Evolutionary conservation across 2,329 filamentous ascomycete genomes (phyloP).

Genomic region (Trichoderma gracile): DNA sequence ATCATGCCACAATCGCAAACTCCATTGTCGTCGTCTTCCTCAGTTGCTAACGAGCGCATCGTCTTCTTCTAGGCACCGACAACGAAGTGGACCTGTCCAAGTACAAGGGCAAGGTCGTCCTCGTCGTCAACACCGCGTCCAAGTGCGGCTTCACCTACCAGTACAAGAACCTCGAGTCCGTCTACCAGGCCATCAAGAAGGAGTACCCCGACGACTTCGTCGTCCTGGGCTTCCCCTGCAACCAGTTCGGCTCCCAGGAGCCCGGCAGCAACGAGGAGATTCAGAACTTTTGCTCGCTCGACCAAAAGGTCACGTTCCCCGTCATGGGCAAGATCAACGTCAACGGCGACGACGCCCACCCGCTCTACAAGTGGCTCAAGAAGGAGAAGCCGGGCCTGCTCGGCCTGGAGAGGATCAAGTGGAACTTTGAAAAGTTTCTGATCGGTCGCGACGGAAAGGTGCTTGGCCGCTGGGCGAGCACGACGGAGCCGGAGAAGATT

Average conservation of each 20-base stretch:
- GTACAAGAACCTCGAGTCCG: conserved; percentile 83
- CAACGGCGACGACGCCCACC: conserved; percentile 67
- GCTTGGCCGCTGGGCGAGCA: conserved; percentile 82
- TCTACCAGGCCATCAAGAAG: conserved; percentile 76
- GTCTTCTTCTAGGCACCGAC: conserved; percentile 49
- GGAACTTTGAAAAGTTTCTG: conserved; percentile 99
- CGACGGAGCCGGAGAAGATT: conserved; percentile 79
- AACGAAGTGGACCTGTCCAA: conserved; percentile 66
- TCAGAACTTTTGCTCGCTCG: conserved; percentile 83
- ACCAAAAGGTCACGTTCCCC: conserved; percentile 80
- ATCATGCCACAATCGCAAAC: neutral
- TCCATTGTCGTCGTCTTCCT: neutral
- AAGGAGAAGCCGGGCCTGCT: conserved; percentile 75
- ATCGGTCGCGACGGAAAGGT: conserved; percentile 84
- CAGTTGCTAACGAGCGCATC: conserved; percentile 3
- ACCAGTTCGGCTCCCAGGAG: conserved; percentile 93
- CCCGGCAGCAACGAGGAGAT: conserved; percentile 81
- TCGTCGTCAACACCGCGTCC: conserved; percentile 96
- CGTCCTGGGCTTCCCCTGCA: conserved; percentile 96
- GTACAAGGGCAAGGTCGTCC: conserved; percentile 88
- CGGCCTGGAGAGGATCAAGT: conserved; percentile 91
- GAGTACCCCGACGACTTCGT: conserved; percentile 74
- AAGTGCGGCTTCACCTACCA: conserved; percentile 99
- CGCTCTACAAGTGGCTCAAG: conserved; percentile 63
- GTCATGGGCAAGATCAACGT: conserved; percentile 91